Conservation (phyloP, 345 rosid species). For the Euclidium syriacum region DNA sequence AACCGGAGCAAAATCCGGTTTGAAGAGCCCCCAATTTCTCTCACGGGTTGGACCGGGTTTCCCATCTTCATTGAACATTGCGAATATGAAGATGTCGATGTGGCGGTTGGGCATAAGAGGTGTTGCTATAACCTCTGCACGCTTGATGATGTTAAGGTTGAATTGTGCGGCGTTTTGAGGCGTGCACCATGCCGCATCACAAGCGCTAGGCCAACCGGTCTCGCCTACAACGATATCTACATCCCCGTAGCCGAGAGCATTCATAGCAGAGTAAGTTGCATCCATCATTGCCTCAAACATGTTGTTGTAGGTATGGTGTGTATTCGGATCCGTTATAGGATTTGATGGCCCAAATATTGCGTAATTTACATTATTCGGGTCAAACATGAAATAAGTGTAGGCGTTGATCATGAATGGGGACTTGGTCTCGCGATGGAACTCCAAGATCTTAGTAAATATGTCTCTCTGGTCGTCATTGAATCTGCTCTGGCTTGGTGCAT, state of each 20-base stretch:
- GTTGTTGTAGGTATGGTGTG: not conserved
- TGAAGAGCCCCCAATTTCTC: constrained; percentile 72
- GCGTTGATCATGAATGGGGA: constrained; percentile 19
- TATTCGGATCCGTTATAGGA: not conserved
- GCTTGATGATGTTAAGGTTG: constrained; percentile 14
- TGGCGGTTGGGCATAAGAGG: constrained; percentile 34
- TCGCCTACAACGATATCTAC: constrained; percentile 14
- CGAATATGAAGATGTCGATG: constrained; percentile 57
- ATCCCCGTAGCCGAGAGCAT: constrained; percentile 11
- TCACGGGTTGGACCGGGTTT: constrained; percentile 68
- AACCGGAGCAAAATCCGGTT: constrained; percentile 53
- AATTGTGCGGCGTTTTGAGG: constrained; percentile 11
- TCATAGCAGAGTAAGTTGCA: constrained; percentile 14
- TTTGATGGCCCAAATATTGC: constrained; percentile 12
- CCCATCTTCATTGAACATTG: constrained; percentile 72
- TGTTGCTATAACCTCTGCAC: constrained; percentile 3
- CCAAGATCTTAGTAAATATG: constrained; percentile 12
- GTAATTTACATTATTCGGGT: constrained; percentile 1
- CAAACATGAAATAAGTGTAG: constrained; percentile 7
- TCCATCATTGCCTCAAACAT: constrained; percentile 20
- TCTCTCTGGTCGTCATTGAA: not conserved
- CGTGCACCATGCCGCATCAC: constrained; percentile 8
- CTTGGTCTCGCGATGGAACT: not conserved
- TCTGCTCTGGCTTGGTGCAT: constrained; percentile 18
- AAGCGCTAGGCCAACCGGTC: constrained; percentile 25